phyloP scores from a whole-genome alignment of 345 rosid species.

The Raphanus sativus region DNA sequence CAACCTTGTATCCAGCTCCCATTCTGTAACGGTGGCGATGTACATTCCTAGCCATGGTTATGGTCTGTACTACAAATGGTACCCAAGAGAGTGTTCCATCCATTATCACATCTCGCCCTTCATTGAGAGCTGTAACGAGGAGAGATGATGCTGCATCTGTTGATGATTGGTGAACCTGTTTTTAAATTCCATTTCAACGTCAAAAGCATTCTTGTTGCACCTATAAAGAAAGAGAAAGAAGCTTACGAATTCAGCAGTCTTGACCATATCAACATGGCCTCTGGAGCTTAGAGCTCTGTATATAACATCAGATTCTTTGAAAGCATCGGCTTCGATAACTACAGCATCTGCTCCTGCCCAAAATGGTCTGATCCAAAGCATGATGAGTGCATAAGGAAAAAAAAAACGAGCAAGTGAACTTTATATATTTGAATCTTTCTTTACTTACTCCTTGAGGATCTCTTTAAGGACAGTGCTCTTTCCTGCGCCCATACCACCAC shows the following conservation, averaged over 20 bases:
- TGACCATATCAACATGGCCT: conserved; percentile 86
- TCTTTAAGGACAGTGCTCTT: conserved; percentile 97
- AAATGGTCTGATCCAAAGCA: conserved; percentile 59
- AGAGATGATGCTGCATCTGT: conserved; percentile 97
- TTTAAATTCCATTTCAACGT: background rate
- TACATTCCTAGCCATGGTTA: conserved; percentile 91
- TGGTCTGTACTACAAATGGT: conserved; percentile 88
- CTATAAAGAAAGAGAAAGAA: conserved; percentile 18
- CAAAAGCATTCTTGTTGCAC: conserved; percentile 23
- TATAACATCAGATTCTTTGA: conserved; percentile 91
- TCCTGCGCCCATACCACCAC: conserved; percentile 99
- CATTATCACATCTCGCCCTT: conserved; percentile 95
- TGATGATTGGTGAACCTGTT: conserved; percentile 97
- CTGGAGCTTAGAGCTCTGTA: conserved; percentile 83
- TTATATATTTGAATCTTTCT: background rate
- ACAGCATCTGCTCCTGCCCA: conserved; percentile 93
- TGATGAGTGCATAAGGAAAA: conserved; percentile 6
- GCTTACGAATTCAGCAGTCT: conserved; percentile 82
- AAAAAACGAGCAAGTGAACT: background rate
- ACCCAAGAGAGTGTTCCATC: conserved; percentile 97
- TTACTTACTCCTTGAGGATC: conserved; percentile 78
- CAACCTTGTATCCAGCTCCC: conserved; percentile 80
- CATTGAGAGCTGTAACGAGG: conserved; percentile 92
- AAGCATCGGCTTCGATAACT: conserved; percentile 94
- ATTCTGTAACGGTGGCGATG: conserved; percentile 84